phyloP scores from a whole-genome alignment of 2,329 filamentous ascomycete genomes.

The Colletotrichum cordylinicola region DNA sequence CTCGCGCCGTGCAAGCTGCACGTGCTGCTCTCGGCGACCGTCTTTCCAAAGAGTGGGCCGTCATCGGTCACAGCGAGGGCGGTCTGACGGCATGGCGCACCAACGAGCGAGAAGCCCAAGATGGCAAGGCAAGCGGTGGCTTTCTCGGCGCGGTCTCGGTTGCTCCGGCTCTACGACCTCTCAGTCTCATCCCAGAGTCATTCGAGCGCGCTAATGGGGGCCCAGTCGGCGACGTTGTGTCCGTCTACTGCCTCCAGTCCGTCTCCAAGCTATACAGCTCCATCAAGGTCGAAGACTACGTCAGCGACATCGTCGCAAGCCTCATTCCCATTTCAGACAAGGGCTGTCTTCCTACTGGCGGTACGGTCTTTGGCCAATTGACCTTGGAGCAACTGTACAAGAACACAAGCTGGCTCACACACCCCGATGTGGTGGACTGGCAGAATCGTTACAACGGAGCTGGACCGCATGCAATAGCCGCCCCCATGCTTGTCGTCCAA shows the following conservation, averaged over 20 bases:
- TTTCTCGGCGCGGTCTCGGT: slow-evolving; percentile 20
- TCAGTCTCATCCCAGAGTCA: slow-evolving; percentile 15
- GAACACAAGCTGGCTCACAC: slow-evolving; percentile 18
- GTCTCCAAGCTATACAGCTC: slow-evolving; percentile 16
- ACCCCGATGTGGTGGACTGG: neutral
- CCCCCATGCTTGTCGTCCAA: slow-evolving; percentile 27
- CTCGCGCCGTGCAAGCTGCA: slow-evolving; percentile 20
- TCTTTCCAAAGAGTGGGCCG: slow-evolving; percentile 26
- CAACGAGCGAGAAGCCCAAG: slow-evolving; percentile 25
- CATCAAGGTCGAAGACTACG: slow-evolving; percentile 19
- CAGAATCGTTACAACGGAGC: slow-evolving; percentile 20
- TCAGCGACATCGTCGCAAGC: slow-evolving; percentile 6
- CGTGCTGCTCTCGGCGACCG: slow-evolving; percentile 14
- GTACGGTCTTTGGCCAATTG: neutral
- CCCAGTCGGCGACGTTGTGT: slow-evolving; percentile 4
- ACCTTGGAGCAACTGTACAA: slow-evolving; percentile 8
- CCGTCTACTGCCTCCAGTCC: slow-evolving; percentile 23
- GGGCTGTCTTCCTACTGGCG: slow-evolving; percentile 9
- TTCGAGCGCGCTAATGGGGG: neutral
- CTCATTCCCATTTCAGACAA: neutral
- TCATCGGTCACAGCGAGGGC: slow-evolving; percentile 28
- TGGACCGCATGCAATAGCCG: slow-evolving; percentile 24
- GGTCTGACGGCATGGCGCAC: slow-evolving; percentile 30
- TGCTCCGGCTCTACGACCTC: slow-evolving; percentile 16
- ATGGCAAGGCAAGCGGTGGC: slow-evolving; percentile 5